Conservation (phyloP, 768 basidiomycete species). For the Suillus plorans region DNA sequence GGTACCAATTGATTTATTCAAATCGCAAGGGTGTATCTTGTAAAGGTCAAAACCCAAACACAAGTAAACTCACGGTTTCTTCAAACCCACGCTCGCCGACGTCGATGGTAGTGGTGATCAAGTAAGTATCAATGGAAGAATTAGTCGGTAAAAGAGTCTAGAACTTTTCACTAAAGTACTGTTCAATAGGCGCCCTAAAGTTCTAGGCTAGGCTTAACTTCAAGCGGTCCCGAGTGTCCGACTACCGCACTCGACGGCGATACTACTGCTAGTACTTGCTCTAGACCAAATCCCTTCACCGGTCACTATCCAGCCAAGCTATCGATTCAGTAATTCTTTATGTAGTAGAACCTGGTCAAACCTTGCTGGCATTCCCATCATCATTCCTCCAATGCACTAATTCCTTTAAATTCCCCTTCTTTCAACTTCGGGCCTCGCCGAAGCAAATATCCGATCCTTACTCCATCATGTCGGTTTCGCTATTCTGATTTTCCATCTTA, state of each 20-base stretch:
- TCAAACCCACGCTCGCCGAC: background rate
- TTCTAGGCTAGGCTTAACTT: background rate
- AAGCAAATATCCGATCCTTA: background rate
- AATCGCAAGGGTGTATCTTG: slow-evolving; percentile 11
- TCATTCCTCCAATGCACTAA: background rate
- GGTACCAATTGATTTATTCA: slow-evolving; percentile 17
- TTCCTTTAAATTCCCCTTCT: background rate
- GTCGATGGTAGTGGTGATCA: background rate
- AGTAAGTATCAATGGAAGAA: background rate
- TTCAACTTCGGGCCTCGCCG: background rate
- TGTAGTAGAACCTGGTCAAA: background rate
- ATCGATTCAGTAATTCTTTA: background rate
- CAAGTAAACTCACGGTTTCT: slow-evolving; percentile 20
- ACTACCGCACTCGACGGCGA: background rate
- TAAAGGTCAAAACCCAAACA: slow-evolving; percentile 21
- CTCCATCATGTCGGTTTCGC: background rate
- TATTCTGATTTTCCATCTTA: background rate
- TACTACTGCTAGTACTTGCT: background rate
- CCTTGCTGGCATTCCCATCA: background rate
- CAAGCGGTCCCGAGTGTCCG: background rate
- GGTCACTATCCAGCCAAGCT: background rate
- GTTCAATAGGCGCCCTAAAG: background rate
- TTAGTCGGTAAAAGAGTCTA: background rate
- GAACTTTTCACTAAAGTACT: slow-evolving; percentile 1
- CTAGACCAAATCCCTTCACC: background rate